phyloP scores from a whole-genome alignment of 1,284 basidiomycete species.

The Boletellus sp. region DNA sequence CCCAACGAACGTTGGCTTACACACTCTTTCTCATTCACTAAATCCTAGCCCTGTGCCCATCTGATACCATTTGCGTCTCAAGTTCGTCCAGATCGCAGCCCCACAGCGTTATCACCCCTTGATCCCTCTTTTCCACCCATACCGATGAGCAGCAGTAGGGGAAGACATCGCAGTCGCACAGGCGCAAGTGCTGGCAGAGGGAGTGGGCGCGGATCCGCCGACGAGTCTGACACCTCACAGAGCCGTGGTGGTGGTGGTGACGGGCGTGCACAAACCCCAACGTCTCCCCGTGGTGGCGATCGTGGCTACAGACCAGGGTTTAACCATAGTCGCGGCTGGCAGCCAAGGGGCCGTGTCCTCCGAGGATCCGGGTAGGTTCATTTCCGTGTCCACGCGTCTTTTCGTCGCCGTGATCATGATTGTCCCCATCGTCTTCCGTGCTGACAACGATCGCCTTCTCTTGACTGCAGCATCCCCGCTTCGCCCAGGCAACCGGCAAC shows the following conservation, averaged over 20 bases:
- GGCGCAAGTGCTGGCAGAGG: not conserved
- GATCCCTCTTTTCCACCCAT: not conserved
- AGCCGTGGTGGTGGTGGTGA: not conserved
- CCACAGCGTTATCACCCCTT: too few species aligned
- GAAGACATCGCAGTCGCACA: not conserved
- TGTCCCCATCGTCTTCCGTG: too few species aligned
- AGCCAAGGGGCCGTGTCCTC: conserved; percentile 31
- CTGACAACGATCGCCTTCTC: too few species aligned
- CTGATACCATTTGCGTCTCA: not conserved
- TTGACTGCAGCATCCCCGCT: too few species aligned
- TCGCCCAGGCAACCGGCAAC: conserved; percentile 21
- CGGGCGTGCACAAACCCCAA: conserved; percentile 1
- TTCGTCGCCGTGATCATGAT: too few species aligned
- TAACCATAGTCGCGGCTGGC: conserved; percentile 23
- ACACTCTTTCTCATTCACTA: too few species aligned
- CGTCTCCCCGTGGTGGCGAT: conserved; percentile 25
- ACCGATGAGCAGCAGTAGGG: not conserved
- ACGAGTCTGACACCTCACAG: too few species aligned
- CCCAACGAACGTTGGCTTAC: too few species aligned
- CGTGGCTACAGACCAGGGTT: conserved; percentile 32
- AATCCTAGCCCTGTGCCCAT: not conserved
- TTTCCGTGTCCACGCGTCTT: too few species aligned
- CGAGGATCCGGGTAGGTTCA: conserved; percentile 28
- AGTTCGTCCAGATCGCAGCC: too few species aligned
- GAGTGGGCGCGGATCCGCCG: not conserved